Percentiles rank a stretch among this genome's conserved stretches.
phyloP scores from a whole-genome alignment of 345 rosid genomes.

The Nasturtium officinale region DNA sequence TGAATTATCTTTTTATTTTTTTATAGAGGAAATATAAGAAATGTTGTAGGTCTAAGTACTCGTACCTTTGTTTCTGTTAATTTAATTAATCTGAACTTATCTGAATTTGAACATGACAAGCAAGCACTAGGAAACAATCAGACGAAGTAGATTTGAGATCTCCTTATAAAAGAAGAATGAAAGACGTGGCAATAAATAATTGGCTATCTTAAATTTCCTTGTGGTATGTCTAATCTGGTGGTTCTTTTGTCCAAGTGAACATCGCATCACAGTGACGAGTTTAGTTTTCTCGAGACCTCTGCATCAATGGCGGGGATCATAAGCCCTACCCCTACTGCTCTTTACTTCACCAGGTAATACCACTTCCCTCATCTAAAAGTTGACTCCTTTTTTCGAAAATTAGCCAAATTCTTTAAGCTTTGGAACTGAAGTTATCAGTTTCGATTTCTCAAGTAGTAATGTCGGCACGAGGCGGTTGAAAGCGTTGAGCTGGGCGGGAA shows the following conservation, averaged over 20 bases:
- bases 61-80: constrained; percentile 2
- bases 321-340: constrained; percentile 48
- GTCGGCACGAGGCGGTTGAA: constrained; percentile 47
- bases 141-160: constrained; percentile 24
- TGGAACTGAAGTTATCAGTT: not conserved
- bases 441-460: constrained; percentile 51
- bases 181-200: constrained; percentile 68
- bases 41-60: constrained; percentile 13
- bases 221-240: constrained; percentile 33
- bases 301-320: constrained; percentile 63
- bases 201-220: constrained; percentile 59
- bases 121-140: constrained; percentile 18
- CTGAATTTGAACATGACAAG: not conserved
- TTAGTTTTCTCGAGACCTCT: constrained; percentile 15
- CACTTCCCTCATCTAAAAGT: not conserved
- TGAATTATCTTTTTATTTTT: too few relatives aligned
- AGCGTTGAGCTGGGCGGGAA: constrained; percentile 49
- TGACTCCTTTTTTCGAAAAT: not conserved
- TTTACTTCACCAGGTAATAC: constrained; percentile 61
- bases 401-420: not conserved
- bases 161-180: constrained; percentile 14
- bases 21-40: not conserved
- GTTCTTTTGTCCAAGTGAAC: constrained; percentile 35
- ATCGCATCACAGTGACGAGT: constrained; percentile 28
- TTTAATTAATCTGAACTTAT: not conserved